Evolutionary conservation across 2,329 filamentous ascomycete species (phyloP).

Genomic region (Ceratocystis harringtonii): DNA sequence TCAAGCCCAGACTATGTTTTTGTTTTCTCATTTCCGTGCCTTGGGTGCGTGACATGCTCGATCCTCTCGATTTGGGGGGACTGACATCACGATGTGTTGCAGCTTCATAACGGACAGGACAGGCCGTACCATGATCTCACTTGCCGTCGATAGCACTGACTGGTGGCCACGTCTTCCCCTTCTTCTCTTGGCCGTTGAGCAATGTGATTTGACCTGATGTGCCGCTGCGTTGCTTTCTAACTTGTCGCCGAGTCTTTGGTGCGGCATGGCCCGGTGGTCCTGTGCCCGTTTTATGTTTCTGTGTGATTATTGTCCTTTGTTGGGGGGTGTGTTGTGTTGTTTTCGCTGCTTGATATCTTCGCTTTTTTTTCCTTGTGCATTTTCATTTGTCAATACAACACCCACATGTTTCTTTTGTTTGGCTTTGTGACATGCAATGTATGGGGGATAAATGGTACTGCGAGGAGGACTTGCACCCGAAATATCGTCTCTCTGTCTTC

Average conservation of each 20-base stretch:
- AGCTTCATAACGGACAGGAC: too few species aligned
- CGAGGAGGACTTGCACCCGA: neutral
- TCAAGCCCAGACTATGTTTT: neutral
- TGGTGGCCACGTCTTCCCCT: too few species aligned
- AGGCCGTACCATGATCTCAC: too few species aligned
- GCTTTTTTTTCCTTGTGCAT: neutral
- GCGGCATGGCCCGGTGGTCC: neutral
- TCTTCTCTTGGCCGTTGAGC: neutral
- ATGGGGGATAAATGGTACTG: neutral
- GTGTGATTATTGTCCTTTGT: neutral
- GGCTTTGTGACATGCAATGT: neutral
- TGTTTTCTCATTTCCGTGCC: neutral
- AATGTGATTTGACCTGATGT: neutral
- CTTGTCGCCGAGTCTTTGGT: too few species aligned
- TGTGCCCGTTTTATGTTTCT: neutral
- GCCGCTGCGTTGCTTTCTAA: neutral
- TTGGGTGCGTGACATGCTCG: neutral
- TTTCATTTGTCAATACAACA: constrained; percentile 4
- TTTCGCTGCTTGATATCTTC: neutral
- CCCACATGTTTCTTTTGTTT: neutral
- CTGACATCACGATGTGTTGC: too few species aligned
- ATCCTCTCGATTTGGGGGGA: neutral
- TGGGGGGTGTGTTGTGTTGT: neutral
- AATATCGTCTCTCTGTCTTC: neutral
- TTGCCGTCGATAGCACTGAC: too few species aligned